Evolutionary conservation across 352 stramenopile genomes (phyloP), one percentile per base, ranked within the genome.

Genomic region (Phytophthora meadii): DNA sequence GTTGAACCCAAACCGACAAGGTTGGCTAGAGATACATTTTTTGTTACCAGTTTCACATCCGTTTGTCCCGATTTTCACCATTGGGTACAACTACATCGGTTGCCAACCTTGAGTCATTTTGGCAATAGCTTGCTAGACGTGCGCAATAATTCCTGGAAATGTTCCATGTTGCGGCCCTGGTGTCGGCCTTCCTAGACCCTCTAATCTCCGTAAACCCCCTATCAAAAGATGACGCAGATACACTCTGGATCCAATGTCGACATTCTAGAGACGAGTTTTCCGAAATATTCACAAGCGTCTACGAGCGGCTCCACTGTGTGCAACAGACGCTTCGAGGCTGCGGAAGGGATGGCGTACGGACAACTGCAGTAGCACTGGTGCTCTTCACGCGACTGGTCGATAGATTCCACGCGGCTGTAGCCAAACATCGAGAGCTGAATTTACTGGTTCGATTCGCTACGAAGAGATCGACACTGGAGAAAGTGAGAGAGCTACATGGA

Each of bases 401-500:
- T 17, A 48, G 45, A 8, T 68, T 73, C 58, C 52, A 50, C 7
- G 52, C 46, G 1, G 50, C 61, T 10, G 50, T 69, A 34, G 25
- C 36, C 11, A 68, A 61, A 24, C 65, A 69, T 39, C 34, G 48
- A n/a, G 5, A 12, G 10, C 49, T 57, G 11, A 53, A 73, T 2
- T 30, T 73, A 24, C 46, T 73, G 5, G 40, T 73, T 5, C 46
- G 58, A 12, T 69, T 73, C 32, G 65, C 52, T 19, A 73, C 52
- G 15, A 68, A 69, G 19, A 41, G 65, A 15, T 48, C 58, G 8
- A 61, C 47, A 6, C 53, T 73, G 0, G 57, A 65, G 6, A 52
- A 47, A n/a, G 2, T 73, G 3, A 3, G 45, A 11, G 12, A 39
- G 2, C 8, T 73, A 9, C 65, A 73, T 32, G 0, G 25, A 24